Evolutionary conservation across 176 grass and related monocot species (phyloP).

Genomic region (Aegilops bicornis): DNA sequence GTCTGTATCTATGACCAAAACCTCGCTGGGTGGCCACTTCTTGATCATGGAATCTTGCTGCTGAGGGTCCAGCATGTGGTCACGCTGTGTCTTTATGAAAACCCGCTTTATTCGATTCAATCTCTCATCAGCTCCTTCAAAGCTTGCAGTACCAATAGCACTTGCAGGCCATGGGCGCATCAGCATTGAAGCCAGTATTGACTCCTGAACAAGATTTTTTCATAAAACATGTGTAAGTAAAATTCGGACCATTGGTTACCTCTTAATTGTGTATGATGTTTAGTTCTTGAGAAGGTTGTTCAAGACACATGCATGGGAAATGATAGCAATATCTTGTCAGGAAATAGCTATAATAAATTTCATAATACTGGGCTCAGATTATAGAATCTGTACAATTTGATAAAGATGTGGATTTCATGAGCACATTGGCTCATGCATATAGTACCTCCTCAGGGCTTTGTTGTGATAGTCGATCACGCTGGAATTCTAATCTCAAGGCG

Average conservation of each 20-base stretch:
- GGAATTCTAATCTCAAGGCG: constrained; percentile 53
- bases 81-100: constrained; percentile 57
- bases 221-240: constrained; percentile 15
- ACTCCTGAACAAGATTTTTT: constrained; percentile 42
- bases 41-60: constrained; percentile 76
- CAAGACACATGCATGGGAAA: neutral
- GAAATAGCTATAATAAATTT: neutral
- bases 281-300: constrained; percentile 9
- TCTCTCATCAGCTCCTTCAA: constrained; percentile 36
- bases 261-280: neutral
- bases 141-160: constrained; percentile 39
- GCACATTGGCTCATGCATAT: constrained; percentile 1
- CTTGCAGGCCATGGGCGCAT: constrained; percentile 56
- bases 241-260: neutral
- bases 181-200: constrained; percentile 57
- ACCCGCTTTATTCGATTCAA: constrained; percentile 40
- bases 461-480: constrained; percentile 49
- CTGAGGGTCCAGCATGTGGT: constrained; percentile 50
- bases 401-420: neutral
- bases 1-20: constrained; percentile 55
- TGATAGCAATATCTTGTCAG: neutral
- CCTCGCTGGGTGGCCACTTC: constrained; percentile 65
- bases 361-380: neutral
- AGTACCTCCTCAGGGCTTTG: constrained; percentile 62
- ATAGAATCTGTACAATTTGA: neutral